phyloP scores from a whole-genome alignment of 805 yeast species.

The Groenewaldozyma salmanticensis region DNA sequence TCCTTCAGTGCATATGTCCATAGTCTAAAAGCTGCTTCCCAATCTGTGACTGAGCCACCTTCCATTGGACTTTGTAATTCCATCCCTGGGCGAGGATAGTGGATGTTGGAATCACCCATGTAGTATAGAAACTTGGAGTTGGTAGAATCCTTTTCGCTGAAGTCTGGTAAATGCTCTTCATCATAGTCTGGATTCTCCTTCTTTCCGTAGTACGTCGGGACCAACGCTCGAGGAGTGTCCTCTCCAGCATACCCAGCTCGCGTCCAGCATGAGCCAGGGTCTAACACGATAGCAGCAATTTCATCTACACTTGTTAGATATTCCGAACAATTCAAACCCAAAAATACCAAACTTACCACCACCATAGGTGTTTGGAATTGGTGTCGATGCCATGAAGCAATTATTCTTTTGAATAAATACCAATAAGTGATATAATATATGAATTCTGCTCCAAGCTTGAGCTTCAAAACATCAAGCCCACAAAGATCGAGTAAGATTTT shows the following conservation, averaged over 20 bases:
- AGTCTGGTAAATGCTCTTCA: slow-evolving; percentile 9
- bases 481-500: no score
- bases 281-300: slow-evolving; percentile 81
- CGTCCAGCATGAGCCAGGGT: slow-evolving; percentile 79
- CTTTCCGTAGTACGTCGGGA: slow-evolving; percentile 53
- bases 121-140: slow-evolving; percentile 9
- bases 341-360: slow-evolving; percentile 6
- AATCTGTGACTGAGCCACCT: slow-evolving; percentile 39
- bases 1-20: slow-evolving; percentile 52
- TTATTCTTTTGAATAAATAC: no score
- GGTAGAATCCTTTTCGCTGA: slow-evolving; percentile 3
- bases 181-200: slow-evolving; percentile 3
- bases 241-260: slow-evolving; percentile 90
- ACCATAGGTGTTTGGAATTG: slow-evolving; percentile 6
- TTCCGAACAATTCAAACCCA: neutral
- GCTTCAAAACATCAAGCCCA: no score
- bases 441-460: no score
- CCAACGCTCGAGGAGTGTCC: slow-evolving; percentile 67
- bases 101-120: slow-evolving; percentile 15
- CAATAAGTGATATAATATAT: no score
- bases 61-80: slow-evolving; percentile 15
- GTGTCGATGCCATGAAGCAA: slow-evolving; percentile 3
- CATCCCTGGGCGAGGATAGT: slow-evolving; percentile 13
- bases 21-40: slow-evolving; percentile 78
- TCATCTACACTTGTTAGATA: slow-evolving; percentile 31